Conservation (phyloP, 23 red algal species). For the Cyanidioschyzon merolae region DNA sequence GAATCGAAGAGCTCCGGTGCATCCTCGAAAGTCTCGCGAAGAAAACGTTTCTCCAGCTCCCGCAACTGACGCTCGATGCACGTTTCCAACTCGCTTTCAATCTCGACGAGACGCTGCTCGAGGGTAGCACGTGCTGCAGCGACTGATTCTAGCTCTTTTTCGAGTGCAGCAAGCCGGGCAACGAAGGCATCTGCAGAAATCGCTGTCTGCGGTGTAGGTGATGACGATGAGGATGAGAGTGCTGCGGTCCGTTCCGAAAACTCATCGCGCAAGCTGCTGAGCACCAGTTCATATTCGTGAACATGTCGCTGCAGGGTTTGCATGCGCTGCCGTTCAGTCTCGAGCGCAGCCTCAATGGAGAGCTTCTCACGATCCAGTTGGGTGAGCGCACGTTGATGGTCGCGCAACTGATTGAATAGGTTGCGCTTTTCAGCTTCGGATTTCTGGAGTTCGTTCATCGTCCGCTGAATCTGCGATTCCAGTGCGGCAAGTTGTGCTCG, state of each 20-base stretch:
- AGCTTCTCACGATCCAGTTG: not conserved
- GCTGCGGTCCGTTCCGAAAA: not conserved
- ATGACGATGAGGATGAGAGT: not conserved
- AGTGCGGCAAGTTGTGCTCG: not conserved
- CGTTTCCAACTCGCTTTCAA: conserved; percentile 3
- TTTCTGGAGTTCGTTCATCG: conserved; percentile 20
- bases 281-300: not conserved
- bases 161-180: not conserved
- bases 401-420: not conserved
- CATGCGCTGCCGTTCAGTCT: not conserved
- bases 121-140: conserved; percentile 28
- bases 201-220: not conserved
- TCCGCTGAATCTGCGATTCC: conserved; percentile 8
- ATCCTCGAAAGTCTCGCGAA: not conserved
- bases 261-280: not conserved
- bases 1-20: not conserved
- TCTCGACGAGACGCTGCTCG: not conserved
- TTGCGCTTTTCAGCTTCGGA: conserved; percentile 1
- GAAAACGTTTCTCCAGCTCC: not conserved
- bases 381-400: not conserved
- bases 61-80: not conserved
- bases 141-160: conserved; percentile 20
- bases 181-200: not conserved
- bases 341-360: not conserved
- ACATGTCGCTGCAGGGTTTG: not conserved